phyloP scores from a whole-genome alignment of 176 grass and related monocot genomes.

The Lolium rigidum region DNA sequence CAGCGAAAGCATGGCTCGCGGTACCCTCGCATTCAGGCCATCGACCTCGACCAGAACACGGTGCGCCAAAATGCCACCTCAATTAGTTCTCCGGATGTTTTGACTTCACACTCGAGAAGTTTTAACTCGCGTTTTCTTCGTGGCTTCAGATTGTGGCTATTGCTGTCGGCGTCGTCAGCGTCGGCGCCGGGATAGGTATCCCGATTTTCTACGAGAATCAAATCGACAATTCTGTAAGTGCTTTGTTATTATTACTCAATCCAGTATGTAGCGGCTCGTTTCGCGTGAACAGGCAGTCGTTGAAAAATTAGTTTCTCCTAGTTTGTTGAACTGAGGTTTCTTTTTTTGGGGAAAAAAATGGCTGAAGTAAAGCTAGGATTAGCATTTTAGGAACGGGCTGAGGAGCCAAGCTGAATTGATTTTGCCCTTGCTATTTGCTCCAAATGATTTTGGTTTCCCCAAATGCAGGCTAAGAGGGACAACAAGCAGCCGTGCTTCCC shows the following conservation, averaged over 20 bases:
- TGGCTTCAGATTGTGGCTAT: slow-evolving; percentile 75
- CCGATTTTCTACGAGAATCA: slow-evolving; percentile 95
- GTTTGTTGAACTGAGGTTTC: not conserved
- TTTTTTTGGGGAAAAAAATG: no score
- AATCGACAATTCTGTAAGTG: slow-evolving; percentile 89
- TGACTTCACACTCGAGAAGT: not conserved
- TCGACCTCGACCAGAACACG: slow-evolving; percentile 95
- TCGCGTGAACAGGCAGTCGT: not conserved
- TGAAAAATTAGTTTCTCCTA: not conserved
- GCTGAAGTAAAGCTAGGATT: no score
- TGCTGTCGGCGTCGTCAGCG: slow-evolving; percentile 82
- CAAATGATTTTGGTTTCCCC: not conserved
- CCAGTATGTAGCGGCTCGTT: not conserved
- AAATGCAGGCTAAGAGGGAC: slow-evolving; percentile 84
- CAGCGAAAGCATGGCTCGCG: slow-evolving; percentile 23
- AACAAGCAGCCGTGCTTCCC: slow-evolving; percentile 96
- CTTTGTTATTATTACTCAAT: not conserved
- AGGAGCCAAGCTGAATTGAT: no score
- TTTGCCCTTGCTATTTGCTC: not conserved
- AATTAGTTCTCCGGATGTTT: not conserved
- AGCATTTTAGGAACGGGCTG: no score
- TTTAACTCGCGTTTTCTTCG: slow-evolving; percentile 10
- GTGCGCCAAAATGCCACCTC: slow-evolving; percentile 33
- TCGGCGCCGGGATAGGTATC: slow-evolving; percentile 84
- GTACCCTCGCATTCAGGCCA: slow-evolving; percentile 69